Conservation (phyloP, 306 rosid genomes). For the Quercus ilex region DNA sequence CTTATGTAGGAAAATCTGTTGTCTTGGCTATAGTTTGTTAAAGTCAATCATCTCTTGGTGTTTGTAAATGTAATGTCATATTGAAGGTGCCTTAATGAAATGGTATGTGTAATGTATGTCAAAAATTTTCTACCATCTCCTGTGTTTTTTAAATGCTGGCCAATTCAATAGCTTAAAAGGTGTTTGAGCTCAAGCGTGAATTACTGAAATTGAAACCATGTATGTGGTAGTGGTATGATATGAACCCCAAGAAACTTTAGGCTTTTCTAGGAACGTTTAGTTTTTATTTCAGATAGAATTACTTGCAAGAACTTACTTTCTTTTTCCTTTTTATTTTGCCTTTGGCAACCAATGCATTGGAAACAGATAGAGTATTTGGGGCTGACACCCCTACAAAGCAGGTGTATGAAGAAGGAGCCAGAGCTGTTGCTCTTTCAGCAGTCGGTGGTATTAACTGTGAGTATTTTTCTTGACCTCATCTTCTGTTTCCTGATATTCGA, state of each 20-base stretch:
- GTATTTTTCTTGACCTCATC: constrained; percentile 20
- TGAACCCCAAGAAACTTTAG: background rate
- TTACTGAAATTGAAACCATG: background rate
- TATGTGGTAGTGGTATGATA: background rate
- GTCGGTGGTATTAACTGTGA: constrained; percentile 87
- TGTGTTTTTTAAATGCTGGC: background rate
- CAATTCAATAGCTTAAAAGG: background rate
- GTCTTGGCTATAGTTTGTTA: no score
- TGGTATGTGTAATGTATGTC: background rate
- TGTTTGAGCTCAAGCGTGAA: background rate
- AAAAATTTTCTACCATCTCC: background rate
- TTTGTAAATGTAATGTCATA: no score
- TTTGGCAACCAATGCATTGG: constrained; percentile 5
- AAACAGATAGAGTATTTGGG: constrained; percentile 77
- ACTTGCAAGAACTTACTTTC: background rate
- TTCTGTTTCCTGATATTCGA: constrained; percentile 10
- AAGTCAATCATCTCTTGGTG: no score
- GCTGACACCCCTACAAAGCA: constrained; percentile 47
- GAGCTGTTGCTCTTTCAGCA: constrained; percentile 80
- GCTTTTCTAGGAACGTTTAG: background rate
- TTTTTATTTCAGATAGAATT: background rate
- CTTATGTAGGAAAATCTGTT: no score
- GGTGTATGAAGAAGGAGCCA: constrained; percentile 78
- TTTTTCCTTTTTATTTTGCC: background rate
- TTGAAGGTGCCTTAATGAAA: background rate